Percentiles rank a stretch among this genome's conserved stretches.
Evolutionary conservation across 768 basidiomycete species (phyloP).

Genomic region (Amanita inopinata): DNA sequence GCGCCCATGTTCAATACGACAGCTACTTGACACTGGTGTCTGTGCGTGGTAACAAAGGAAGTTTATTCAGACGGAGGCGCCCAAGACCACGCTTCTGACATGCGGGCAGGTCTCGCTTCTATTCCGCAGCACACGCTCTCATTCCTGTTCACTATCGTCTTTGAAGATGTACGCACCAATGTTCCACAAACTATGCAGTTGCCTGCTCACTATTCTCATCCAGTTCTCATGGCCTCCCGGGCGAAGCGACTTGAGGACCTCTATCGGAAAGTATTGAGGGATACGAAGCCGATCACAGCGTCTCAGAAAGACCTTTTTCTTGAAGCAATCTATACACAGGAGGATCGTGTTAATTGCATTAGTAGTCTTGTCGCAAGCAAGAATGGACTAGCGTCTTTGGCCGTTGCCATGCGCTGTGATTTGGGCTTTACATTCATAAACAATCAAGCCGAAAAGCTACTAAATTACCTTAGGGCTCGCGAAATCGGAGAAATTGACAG

Average conservation of each 20-base stretch:
- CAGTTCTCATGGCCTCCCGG: no score
- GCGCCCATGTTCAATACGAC: no score
- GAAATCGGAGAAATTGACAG: slow-evolving; percentile 16
- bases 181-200: no score
- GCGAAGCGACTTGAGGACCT: slow-evolving; percentile 5
- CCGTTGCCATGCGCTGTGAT: slow-evolving; percentile 28
- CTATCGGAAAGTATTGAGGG: not conserved
- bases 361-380: slow-evolving; percentile 22
- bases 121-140: no score
- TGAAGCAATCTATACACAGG: slow-evolving; percentile 29
- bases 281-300: not conserved
- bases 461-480: slow-evolving; percentile 24
- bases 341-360: slow-evolving; percentile 26
- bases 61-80: no score
- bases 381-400: slow-evolving; percentile 25
- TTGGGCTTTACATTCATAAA: slow-evolving; percentile 26
- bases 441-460: slow-evolving; percentile 20
- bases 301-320: slow-evolving; percentile 22
- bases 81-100: no score
- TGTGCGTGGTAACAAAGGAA: no score
- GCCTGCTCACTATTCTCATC: no score
- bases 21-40: no score
- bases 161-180: no score
- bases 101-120: no score
- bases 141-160: no score